Conservation (phyloP, 495 filamentous ascomycete genomes). For the Penicillium coprophilum region DNA sequence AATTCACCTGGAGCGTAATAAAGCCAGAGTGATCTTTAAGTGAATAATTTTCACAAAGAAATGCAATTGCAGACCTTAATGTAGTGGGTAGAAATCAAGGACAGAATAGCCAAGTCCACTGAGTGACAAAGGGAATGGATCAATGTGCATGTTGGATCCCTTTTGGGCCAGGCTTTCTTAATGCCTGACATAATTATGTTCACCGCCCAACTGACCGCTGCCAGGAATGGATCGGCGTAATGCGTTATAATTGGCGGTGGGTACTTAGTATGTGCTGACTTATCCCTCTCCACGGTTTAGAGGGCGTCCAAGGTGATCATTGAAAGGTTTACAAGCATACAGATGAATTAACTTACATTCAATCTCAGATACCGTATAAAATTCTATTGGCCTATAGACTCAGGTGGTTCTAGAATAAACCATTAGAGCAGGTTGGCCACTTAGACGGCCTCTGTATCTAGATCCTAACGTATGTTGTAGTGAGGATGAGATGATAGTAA, state of each 20-base stretch:
- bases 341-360: not conserved
- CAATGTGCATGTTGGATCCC: slow-evolving; percentile 30
- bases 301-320: slow-evolving; percentile 7
- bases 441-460: not conserved
- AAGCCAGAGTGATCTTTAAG: not conserved
- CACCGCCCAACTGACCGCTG: slow-evolving; percentile 20
- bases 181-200: slow-evolving; percentile 19
- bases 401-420: too few relatives aligned
- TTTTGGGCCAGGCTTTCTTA: slow-evolving; percentile 24
- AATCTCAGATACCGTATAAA: not conserved
- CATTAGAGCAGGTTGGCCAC: too few relatives aligned
- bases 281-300: slow-evolving; percentile 6
- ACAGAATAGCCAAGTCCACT: not conserved
- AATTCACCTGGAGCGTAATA: not conserved
- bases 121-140: slow-evolving; percentile 14
- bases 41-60: not conserved
- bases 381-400: not conserved
- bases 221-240: not conserved
- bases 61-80: not conserved
- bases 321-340: not conserved
- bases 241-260: slow-evolving; percentile 1
- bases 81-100: slow-evolving; percentile 1
- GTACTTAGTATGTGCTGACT: slow-evolving; percentile 8
- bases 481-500: too few relatives aligned
- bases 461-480: too few relatives aligned